Percentiles rank a stretch among this genome's conserved stretches.
These are phyloP conservation scores for Fibroporia radiculosa DNA, from an alignment of 768 basidiomycete genomes.

Conservation along the genomic window DNA sequence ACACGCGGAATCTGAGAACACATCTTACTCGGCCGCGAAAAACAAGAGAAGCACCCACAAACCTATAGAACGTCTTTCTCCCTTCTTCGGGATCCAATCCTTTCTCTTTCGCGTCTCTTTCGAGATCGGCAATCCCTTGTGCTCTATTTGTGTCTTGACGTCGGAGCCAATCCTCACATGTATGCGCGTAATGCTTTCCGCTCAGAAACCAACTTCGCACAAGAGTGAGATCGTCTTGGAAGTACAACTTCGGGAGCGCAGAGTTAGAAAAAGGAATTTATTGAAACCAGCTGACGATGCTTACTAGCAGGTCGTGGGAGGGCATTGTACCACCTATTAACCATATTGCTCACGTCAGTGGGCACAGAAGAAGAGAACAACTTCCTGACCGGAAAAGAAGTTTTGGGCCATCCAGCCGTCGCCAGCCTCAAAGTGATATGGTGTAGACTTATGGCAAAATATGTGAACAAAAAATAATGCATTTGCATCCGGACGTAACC, in stretches of 20 bases:
- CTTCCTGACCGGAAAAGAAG: conserved; percentile 50
- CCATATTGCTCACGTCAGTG: background rate
- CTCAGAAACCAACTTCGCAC: conserved; percentile 54
- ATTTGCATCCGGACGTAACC: conserved; percentile 45
- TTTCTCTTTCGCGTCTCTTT: conserved; percentile 38
- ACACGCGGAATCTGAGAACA: conserved; percentile 49
- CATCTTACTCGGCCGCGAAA: background rate
- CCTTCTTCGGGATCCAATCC: conserved; percentile 43
- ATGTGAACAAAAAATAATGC: conserved; percentile 62
- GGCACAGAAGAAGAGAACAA: background rate
- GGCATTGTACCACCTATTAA: conserved; percentile 61
- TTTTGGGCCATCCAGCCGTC: conserved; percentile 74
- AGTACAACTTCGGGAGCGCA: conserved; percentile 38
- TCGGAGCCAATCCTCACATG: conserved; percentile 59
- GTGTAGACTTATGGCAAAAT: conserved; percentile 55
- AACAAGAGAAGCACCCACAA: background rate
- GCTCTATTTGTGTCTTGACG: conserved; percentile 46
- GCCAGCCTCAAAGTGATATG: conserved; percentile 62
- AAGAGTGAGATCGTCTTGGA: conserved; percentile 55
- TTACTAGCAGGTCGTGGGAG: conserved; percentile 52
- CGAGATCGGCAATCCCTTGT: conserved; percentile 41
- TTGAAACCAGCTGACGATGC: conserved; percentile 9
- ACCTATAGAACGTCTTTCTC: conserved; percentile 52
- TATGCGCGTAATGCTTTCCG: conserved; percentile 57
- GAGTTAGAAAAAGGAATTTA: background rate